Base-by-base conservation (phyloP, 176 grass and related monocot species). In the Musa acuminata region DNA sequence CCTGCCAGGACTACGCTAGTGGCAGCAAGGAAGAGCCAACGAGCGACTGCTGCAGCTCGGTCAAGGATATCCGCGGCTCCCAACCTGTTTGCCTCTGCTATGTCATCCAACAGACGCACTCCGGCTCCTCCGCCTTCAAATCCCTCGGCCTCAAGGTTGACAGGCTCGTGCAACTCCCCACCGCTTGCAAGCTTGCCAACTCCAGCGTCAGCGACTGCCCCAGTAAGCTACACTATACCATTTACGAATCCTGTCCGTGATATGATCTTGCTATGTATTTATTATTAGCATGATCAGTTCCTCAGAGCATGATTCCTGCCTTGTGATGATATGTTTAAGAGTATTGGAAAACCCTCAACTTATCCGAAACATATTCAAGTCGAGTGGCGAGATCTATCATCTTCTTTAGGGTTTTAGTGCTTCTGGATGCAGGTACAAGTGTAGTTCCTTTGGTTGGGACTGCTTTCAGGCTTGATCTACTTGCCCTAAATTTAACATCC, bases 1-100 rank as follows among this genome's bases (percentile, higher is more conserved):
- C 86, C 52, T 96, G 93, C 87, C 75, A 88, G 78, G 89, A 92
- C 75, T 96, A 88, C 58, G 87, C 89, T 55, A 86, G 80, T 52
- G 87, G 82, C 53, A 84, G 90, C 80, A 68, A 51, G 24, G 72
- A 72, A 0, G 1, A 63, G 73, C 93, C 93, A 19, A 86, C 93
- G 1, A 62, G 78, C 17, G 57, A 77, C 21, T 96, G 92, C 83
- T 96, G 92, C 84, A 75, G 9, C 77, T 80, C 83, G 66, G 76
- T 63, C n/a, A 25, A 27, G 26, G 59, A 52, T 3, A 87, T 90
- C 67, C 58, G 90, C 53, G 83, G 69, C 54, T 26, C 66, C 64
- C 19, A 83, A 0, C 85, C 92, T 0, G 77, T 79, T 52, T 96
- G 92, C 82, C 83, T 96, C 0, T 93, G 91, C 83, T 93, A 87